A percentile compares a stretch with the other conserved stretches of the same genome.
phyloP scores from a whole-genome alignment of 345 rosid species.

The Acer yangbiense region DNA sequence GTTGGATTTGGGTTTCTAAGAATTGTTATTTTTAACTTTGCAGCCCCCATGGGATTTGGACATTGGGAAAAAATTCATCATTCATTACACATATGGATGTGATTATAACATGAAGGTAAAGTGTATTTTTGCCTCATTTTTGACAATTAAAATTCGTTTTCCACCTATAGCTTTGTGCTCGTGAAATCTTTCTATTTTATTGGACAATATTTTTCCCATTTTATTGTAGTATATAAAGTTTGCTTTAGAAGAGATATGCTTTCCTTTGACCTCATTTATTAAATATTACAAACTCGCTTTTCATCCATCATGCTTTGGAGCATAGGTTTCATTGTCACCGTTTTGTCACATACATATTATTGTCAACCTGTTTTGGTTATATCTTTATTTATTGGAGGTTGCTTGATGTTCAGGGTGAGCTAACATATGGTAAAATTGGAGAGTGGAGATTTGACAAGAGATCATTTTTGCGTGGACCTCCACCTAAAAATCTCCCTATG shows the following conservation, averaged over 20 bases:
- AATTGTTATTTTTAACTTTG: slow-evolving; percentile 28
- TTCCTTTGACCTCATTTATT: not conserved
- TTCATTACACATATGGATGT: slow-evolving; percentile 97
- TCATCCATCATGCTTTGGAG: not conserved
- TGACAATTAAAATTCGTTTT: not conserved
- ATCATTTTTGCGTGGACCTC: slow-evolving; percentile 76
- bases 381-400: not conserved
- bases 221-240: not conserved
- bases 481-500: slow-evolving; percentile 69
- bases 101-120: slow-evolving; percentile 86
- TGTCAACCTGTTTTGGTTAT: not conserved
- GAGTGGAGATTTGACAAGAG: slow-evolving; percentile 99
- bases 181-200: not conserved
- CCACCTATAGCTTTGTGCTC: not conserved
- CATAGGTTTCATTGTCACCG: not conserved
- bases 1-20: slow-evolving; percentile 8
- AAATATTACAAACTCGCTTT: not conserved
- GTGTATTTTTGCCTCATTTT: slow-evolving; percentile 2
- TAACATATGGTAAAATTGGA: slow-evolving; percentile 84
- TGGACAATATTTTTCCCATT: not conserved
- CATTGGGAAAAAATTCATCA: slow-evolving; percentile 68
- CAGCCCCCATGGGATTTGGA: slow-evolving; percentile 99
- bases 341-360: not conserved
- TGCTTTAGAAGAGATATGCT: not conserved
- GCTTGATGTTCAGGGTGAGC: slow-evolving; percentile 58